phyloP scores from a whole-genome alignment of 129 eudicot genomes.

The Erigeron canadensis region DNA sequence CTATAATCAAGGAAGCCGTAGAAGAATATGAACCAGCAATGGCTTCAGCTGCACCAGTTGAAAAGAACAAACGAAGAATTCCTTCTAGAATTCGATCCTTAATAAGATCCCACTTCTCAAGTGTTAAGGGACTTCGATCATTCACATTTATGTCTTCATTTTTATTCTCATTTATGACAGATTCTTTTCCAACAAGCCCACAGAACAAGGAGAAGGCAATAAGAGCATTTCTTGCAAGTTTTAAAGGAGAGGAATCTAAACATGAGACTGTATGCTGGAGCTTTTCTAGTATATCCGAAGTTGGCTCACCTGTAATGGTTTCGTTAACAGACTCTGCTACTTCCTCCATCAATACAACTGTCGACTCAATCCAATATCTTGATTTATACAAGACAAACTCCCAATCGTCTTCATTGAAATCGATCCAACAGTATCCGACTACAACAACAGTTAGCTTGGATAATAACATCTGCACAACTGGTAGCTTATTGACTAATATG shows the following conservation, averaged over 20 bases:
- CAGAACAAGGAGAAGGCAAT: conserved; percentile 53
- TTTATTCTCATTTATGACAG: conserved; percentile 29
- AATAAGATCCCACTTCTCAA: conserved; percentile 55
- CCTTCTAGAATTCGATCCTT: conserved; percentile 73
- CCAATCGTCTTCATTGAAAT: conserved; percentile 81
- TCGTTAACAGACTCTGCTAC: conserved; percentile 73
- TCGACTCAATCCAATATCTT: conserved; percentile 86
- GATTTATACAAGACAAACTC: conserved; percentile 58
- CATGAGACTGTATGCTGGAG: conserved; percentile 40
- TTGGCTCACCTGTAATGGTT: conserved; percentile 34
- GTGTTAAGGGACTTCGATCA: conserved; percentile 38
- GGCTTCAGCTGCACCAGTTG: conserved; percentile 83
- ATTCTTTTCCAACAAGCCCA: conserved; percentile 30
- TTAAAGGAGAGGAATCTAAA: conserved; percentile 37
- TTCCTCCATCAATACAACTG: conserved; percentile 81
- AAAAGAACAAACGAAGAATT: conserved; percentile 78
- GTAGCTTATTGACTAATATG: conserved; percentile 56
- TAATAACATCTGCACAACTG: conserved; percentile 53
- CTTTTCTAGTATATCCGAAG: conserved; percentile 35
- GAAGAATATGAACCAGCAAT: conserved; percentile 49
- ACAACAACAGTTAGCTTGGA: conserved; percentile 62
- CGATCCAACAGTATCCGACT: conserved; percentile 79
- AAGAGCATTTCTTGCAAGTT: conserved; percentile 68
- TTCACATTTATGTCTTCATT: conserved; percentile 39
- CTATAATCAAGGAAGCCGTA: conserved; percentile 63